Percentiles rank a stretch among this genome's conserved stretches.
Conservation (phyloP, 495 filamentous ascomycete genomes). For the Delitschia confertaspora region DNA sequence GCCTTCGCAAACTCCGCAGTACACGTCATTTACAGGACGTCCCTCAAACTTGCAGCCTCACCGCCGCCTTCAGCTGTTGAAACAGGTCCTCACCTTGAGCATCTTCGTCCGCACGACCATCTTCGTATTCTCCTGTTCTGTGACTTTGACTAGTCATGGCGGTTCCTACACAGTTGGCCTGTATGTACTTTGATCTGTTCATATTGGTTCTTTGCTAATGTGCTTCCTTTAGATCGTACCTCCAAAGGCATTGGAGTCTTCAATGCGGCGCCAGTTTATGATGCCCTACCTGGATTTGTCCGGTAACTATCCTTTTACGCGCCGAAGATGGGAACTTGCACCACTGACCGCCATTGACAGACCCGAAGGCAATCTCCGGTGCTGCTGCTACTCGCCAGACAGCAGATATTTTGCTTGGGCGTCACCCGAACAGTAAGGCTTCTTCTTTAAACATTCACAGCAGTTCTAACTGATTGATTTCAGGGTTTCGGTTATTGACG, state of each 20-base stretch:
- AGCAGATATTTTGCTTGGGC: conserved; percentile 95
- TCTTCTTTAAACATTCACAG: neutral
- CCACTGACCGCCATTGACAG: conserved; percentile 38
- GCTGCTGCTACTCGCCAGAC: conserved; percentile 87
- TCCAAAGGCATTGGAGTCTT: conserved; percentile 91
- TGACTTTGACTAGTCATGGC: conserved; percentile 87
- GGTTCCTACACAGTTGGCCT: conserved; percentile 81
- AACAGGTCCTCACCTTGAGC: neutral
- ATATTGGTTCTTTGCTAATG: conserved; percentile 5
- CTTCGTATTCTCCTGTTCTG: conserved; percentile 35
- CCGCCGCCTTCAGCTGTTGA: conserved; percentile 1
- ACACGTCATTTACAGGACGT: conserved; percentile 5
- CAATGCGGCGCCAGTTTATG: conserved; percentile 82
- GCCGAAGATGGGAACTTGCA: too few relatives aligned
- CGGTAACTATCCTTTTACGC: conserved; percentile 44
- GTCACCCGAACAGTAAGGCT: conserved; percentile 62
- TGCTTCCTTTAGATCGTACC: conserved; percentile 60
- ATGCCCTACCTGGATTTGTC: conserved; percentile 71
- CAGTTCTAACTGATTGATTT: conserved; percentile 4
- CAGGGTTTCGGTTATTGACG: conserved; percentile 74
- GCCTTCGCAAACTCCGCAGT: neutral
- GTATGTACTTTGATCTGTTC: conserved; percentile 40
- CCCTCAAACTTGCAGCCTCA: neutral
- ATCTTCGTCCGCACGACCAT: neutral
- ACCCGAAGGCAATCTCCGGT: conserved; percentile 89